Evolutionary conservation across 371 early-diverging fungal species (phyloP), one percentile per base, ranked within the genome.

Genomic region (Syncephalis plumigaleata): DNA sequence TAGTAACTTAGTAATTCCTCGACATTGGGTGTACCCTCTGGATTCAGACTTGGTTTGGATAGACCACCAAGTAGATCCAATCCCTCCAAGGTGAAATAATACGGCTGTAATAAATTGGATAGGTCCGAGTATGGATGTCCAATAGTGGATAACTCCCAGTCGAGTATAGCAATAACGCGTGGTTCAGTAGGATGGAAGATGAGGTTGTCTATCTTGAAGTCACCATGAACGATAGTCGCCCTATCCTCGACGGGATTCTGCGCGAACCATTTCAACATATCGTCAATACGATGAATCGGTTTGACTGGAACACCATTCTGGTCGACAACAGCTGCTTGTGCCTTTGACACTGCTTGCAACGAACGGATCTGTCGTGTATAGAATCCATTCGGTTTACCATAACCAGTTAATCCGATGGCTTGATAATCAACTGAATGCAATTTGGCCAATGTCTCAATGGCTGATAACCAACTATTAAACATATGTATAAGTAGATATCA

Each of bases 121-220:
- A 94, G 63, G 56, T 94, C 95, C 13, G 89, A 76, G 36, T 82
- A 69, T 24, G 95, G 95, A 58, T 94, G 90, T 5, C 93, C 95
- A 46, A 94, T 75, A 2, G 95, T 91, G 31, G 87, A 84, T 15
- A 94, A 61, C 57, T 94, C 95, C 92, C 95, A 94, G 56, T 92
- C 95, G 22, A 94, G 70, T n/a, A 92, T 68, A 17, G 89, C 92
- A 59, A 91, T 83, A 8, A 94, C 81, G 1, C 65, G 58, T 17
- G 84, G 70, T 24, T 83, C 71, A 5, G 73, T 75, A 42, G 86
- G 81, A 53, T 89, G 85, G 66, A 81, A 90, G 8, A 75, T 75
- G 39, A 87, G 57, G 52, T 84, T 84, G 55, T 85, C 84, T 43
- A 84, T 70, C 63, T 91, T 93, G 61, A 69, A 93, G 53, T 93